Conservation (phyloP, 2,329 filamentous ascomycete species). For the Pseudogymnoascus sp. region DNA sequence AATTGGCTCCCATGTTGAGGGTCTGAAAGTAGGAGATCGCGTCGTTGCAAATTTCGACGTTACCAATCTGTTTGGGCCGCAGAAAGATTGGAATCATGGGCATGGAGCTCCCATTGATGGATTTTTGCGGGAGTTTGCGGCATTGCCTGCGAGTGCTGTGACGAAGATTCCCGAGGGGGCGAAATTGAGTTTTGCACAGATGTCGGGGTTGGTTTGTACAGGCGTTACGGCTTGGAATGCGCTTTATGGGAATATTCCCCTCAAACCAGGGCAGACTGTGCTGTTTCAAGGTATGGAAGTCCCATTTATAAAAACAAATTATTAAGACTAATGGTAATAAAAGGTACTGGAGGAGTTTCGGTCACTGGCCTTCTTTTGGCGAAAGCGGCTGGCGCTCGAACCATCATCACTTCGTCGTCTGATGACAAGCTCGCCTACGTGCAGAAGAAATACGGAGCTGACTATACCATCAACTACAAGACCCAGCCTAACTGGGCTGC, state of each 20-base stretch:
- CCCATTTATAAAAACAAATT: background rate
- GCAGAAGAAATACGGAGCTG: constrained; percentile 42
- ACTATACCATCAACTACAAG: constrained; percentile 54
- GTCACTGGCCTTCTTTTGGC: constrained; percentile 38
- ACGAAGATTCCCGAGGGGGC: constrained; percentile 43
- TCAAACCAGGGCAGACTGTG: constrained; percentile 35
- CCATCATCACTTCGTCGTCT: constrained; percentile 43
- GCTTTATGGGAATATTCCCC: constrained; percentile 34
- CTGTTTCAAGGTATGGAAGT: constrained; percentile 27
- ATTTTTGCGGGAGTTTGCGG: constrained; percentile 35
- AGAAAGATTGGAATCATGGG: constrained; percentile 11
- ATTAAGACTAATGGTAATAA: constrained; percentile 1
- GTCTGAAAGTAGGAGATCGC: constrained; percentile 27
- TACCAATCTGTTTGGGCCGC: constrained; percentile 21
- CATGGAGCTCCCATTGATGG: constrained; percentile 30
- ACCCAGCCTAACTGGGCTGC: constrained; percentile 50
- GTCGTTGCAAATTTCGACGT: constrained; percentile 26
- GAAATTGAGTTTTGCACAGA: constrained; percentile 33
- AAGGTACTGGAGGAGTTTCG: constrained; percentile 41
- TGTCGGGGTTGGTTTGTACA: constrained; percentile 39
- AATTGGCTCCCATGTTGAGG: constrained; percentile 23
- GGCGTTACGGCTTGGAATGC: constrained; percentile 42
- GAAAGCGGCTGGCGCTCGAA: constrained; percentile 37
- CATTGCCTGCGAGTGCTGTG: constrained; percentile 33
- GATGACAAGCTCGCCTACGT: constrained; percentile 38